Evolutionary conservation across 2,329 filamentous ascomycete genomes (phyloP), one percentile per base, ranked within the genome.

Genomic region (Aspergillus quadricinctus): DNA sequence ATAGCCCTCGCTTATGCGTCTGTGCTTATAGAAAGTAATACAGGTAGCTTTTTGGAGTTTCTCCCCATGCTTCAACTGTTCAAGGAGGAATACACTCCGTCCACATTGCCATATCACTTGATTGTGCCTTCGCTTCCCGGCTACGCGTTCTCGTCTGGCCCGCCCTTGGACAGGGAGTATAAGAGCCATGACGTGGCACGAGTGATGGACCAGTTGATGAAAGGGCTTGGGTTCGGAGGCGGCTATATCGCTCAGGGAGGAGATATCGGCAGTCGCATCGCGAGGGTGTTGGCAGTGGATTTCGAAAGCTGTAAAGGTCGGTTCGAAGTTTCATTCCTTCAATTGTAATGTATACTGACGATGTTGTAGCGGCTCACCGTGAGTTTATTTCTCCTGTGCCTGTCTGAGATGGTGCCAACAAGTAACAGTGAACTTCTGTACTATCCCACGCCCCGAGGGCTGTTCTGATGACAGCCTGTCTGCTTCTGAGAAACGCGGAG

Each of bases 31-130:
- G 23, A 9, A 9, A 27, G 17, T 6, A 23, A 19, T 11, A 14
- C 27, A 70, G 71, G 71, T 7, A 72, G 64, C 49, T 72, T 71
- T 17, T 27, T 69, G 3, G 70, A 72, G 28, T 72, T 72, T 19
- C 57, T 70, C 3, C 67, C 69, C 3, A 60, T 72, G 4, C 57
- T 72, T 4, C 53, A 70, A n/a, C 41, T 60, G 3, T 68, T 72
- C 37, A 49, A 50, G 28, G 50, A 66, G 2, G 61, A 70, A 37
- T 72, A 65, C 48, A 66, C 61, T 0, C 64, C 68, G 0, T 56
- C 54, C 21, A 65, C 59, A 3, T 28, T 72, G 3, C 69, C 69
- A 0, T 72, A 66, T 48, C 66, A 71, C 50, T 50, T 72, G 28
- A 65, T 72, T 49, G 67, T 71, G 4, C 69, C 70, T 6, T 71